Conservation (phyloP, 2,329 filamentous ascomycete species). For the Diaporthe ilicicola region DNA sequence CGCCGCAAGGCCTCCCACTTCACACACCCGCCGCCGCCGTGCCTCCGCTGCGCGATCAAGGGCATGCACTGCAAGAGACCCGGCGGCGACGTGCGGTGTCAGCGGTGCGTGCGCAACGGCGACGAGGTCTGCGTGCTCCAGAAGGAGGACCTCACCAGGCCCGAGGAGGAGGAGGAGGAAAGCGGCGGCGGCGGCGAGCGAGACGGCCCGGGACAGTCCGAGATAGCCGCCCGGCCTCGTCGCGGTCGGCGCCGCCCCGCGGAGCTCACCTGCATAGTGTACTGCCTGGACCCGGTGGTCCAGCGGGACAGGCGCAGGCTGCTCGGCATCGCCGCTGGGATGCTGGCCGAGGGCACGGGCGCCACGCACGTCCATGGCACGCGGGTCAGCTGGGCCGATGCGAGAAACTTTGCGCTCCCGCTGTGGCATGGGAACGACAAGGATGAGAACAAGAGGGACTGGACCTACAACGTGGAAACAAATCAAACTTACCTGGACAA, state of each 20-base stretch:
- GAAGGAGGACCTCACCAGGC: not conserved
- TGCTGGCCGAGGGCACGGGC: not conserved
- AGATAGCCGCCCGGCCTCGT: too few relatives aligned
- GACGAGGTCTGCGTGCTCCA: not conserved
- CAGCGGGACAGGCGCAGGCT: not conserved
- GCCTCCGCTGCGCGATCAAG: not conserved
- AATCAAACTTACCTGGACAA: not conserved
- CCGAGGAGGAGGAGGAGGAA: not conserved
- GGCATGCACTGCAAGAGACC: not conserved
- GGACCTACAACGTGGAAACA: not conserved
- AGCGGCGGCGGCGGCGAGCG: not conserved
- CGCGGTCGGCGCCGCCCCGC: not conserved
- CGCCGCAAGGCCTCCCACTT: not conserved
- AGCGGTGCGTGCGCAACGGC: constrained; percentile 13
- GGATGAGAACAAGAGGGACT: not conserved
- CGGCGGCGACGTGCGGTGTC: not conserved
- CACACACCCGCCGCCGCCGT: not conserved
- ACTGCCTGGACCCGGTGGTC: not conserved
- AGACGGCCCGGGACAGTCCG: too few relatives aligned
- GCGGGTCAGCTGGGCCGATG: not conserved
- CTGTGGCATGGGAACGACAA: not conserved
- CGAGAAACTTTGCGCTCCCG: not conserved
- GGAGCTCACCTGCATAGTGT: too few relatives aligned
- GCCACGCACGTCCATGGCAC: not conserved
- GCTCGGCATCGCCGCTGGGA: not conserved